Base-by-base conservation (phyloP, 2,329 filamentous ascomycete genomes). In the Domatiomyces globalis region DNA sequence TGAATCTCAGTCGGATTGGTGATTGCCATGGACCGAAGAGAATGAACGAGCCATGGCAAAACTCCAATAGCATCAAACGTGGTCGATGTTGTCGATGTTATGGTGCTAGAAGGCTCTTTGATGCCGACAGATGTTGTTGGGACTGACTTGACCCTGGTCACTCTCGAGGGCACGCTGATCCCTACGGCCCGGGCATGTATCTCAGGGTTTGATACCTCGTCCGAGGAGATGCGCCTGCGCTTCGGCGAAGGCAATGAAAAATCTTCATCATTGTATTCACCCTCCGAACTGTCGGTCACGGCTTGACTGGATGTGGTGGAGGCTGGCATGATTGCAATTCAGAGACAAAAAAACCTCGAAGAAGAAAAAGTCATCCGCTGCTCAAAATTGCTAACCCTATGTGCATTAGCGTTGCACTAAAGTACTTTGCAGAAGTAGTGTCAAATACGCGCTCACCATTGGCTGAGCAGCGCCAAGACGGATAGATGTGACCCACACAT, bases 1-100 rank as follows among this genome's bases (percentile, higher is more conserved):
- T 98, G 92, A 72, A 98, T 96, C 15, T 84, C 84, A 0, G 92
- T 98, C 0, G 92, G 92, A 52, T 83, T 76, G 63, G 80, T 85
- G 64, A 98, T 95, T 27, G 88, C 87, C 78, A 87, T 81, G 25
- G 77, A 73, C 18, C 74, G 69, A 27, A 98, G 74, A 1, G 90
- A 90, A 54, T 83, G 79, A 1, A 94, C 82, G 3, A 98, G 80
- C 92, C 92, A 98, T 65, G 86, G 87, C 39, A 80, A 77, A 45
- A 95, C 81, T 48, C 79, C 73, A 49, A 95, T 70, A 9, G 80
- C 78, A 17, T 81, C 77, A 64, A 95, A 95, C 7, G 77, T 84
- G 17, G 76, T 39, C 33, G 33, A 10, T 5, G 33, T 39, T 15
- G 33, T 39, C 15, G 33, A 5, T 39, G 10, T 39, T 39, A 39